These are phyloP conservation scores for Lithospermum erythrorhizon DNA, from an alignment of 257 asterid genomes.

Conservation along the genomic window DNA sequence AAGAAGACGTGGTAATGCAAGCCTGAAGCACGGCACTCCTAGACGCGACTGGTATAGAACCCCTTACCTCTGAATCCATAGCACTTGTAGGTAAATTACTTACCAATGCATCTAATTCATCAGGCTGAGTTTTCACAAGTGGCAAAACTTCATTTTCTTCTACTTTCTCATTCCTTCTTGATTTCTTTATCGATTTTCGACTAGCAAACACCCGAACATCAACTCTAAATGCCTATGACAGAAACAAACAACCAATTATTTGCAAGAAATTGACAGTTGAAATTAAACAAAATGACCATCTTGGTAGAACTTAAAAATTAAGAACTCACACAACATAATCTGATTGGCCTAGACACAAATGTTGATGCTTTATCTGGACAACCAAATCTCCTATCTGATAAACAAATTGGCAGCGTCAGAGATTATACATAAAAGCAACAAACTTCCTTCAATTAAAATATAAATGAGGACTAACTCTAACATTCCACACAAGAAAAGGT, in stretches of 20 bases:
- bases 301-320: conserved; percentile 1
- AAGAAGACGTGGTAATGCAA: conserved; percentile 56
- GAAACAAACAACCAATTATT: background rate
- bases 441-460: background rate
- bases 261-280: background rate
- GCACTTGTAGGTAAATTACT: conserved; percentile 21
- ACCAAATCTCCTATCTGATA: conserved; percentile 28
- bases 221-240: conserved; percentile 28
- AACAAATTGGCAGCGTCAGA: background rate
- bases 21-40: conserved; percentile 75
- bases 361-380: conserved; percentile 17
- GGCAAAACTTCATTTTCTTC: conserved; percentile 17
- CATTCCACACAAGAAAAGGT: too few relatives aligned
- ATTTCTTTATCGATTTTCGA: conserved; percentile 40
- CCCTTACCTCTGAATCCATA: conserved; percentile 22
- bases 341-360: conserved; percentile 10
- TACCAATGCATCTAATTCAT: conserved; percentile 20
- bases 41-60: conserved; percentile 28
- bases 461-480: background rate
- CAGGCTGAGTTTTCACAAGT: conserved; percentile 16
- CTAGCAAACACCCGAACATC: conserved; percentile 31
- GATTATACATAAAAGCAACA: background rate
- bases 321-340: conserved; percentile 39
- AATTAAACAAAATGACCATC: background rate
- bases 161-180: conserved; percentile 26